These are phyloP conservation scores for Pinus taeda DNA, from an alignment of 75 land plant genomes.

Conservation along the genomic window DNA sequence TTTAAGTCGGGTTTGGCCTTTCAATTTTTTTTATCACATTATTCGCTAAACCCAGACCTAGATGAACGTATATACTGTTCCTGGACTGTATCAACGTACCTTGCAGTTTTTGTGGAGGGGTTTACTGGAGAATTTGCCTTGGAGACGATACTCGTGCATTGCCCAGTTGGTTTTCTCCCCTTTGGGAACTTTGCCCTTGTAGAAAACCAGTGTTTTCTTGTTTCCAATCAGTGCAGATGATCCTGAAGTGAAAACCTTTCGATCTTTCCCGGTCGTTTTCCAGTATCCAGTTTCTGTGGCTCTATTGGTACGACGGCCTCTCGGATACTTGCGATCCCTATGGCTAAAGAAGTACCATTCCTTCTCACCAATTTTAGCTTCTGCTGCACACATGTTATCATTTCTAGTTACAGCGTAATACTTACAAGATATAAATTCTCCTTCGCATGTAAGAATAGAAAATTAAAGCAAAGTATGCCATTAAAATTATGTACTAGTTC, in stretches of 20 bases:
- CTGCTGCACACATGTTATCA: slow-evolving; percentile 11
- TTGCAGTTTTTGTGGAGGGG: slow-evolving; percentile 9
- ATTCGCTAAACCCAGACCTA: too few relatives aligned
- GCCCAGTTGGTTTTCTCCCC: slow-evolving; percentile 51
- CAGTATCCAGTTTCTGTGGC: slow-evolving; percentile 40
- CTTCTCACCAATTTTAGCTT: slow-evolving; percentile 39
- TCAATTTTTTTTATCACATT: too few relatives aligned
- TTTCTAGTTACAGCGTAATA: too few relatives aligned
- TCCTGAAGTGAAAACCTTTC: slow-evolving; percentile 20
- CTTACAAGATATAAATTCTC: too few relatives aligned
- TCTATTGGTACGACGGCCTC: slow-evolving; percentile 36
- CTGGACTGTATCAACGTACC: slow-evolving; percentile 3
- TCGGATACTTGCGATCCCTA: slow-evolving; percentile 37
- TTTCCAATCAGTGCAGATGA: slow-evolving; percentile 23
- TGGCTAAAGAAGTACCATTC: slow-evolving; percentile 40
- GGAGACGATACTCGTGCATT: slow-evolving; percentile 43
- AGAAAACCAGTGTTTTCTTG: slow-evolving; percentile 46
- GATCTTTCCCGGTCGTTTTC: slow-evolving; percentile 44
- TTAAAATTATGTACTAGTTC: not conserved
- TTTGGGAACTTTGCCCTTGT: slow-evolving; percentile 41
- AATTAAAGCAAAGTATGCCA: not conserved
- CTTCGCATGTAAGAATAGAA: not conserved
- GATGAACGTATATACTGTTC: too few relatives aligned
- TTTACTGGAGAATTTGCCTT: slow-evolving; percentile 9
- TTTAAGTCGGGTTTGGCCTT: too few relatives aligned